phyloP scores from a whole-genome alignment of 768 basidiomycete genomes.

The Trametes cinnabarina region DNA sequence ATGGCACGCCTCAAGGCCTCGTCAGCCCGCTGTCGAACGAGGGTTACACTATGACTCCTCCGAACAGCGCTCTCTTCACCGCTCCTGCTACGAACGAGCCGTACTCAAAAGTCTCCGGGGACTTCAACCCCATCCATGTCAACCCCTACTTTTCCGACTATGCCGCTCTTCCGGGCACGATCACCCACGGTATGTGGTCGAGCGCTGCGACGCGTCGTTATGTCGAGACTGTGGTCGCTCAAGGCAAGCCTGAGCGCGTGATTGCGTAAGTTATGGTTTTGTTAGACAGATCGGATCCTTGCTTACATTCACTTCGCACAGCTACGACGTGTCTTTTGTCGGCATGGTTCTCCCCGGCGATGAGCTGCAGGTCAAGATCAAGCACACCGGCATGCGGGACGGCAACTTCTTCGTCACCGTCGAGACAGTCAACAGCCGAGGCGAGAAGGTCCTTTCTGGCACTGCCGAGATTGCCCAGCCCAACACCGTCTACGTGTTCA shows the following conservation, averaged over 20 bases:
- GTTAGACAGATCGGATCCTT: background rate
- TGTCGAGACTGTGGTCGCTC: conserved; percentile 90
- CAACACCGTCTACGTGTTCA: conserved; percentile 93
- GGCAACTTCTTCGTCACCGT: conserved; percentile 92
- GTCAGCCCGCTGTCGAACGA: conserved; percentile 76
- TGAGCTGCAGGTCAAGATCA: conserved; percentile 80
- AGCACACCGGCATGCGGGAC: conserved; percentile 87
- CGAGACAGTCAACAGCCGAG: conserved; percentile 77
- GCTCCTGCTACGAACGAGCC: conserved; percentile 92
- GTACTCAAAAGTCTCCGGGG: conserved; percentile 93
- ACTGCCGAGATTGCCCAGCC: conserved; percentile 93
- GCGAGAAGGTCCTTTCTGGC: conserved; percentile 91
- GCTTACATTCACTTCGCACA: conserved; percentile 28
- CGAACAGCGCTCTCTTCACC: conserved; percentile 63
- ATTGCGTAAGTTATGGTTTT: conserved; percentile 57
- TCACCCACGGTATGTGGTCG: conserved; percentile 97
- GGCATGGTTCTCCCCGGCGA: conserved; percentile 96
- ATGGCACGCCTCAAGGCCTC: conserved; percentile 77
- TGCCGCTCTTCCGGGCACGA: conserved; percentile 90
- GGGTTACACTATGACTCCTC: conserved; percentile 78
- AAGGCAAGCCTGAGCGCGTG: conserved; percentile 90
- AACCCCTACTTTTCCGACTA: conserved; percentile 98
- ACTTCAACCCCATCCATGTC: conserved; percentile 98
- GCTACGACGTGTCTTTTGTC: conserved; percentile 92
- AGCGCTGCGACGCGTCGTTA: conserved; percentile 92